A percentile compares a stretch with the other conserved stretches of the same genome.
Conservation (phyloP, 352 stramenopile species). For the Globisporangium abappressorium region DNA sequence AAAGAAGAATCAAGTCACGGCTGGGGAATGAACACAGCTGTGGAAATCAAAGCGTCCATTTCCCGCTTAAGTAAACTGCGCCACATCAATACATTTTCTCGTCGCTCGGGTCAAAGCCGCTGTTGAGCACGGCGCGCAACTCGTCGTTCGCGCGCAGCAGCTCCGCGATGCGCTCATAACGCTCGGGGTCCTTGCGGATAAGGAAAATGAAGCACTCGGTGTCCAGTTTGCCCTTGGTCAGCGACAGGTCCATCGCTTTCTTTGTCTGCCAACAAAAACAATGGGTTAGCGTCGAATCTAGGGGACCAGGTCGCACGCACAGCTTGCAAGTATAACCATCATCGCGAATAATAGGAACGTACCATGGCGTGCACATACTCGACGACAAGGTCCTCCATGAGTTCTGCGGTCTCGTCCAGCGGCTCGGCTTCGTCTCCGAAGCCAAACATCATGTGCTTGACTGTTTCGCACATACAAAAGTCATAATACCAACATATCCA, state of each 20-base stretch:
- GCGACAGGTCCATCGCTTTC: slow-evolving; percentile 77
- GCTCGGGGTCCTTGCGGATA: slow-evolving; percentile 84
- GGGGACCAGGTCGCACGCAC: not conserved
- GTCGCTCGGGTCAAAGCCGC: slow-evolving; percentile 84
- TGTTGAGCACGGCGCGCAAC: slow-evolving; percentile 83
- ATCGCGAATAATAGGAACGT: slow-evolving; percentile 7
- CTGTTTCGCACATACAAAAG: slow-evolving; percentile 21
- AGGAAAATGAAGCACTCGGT: slow-evolving; percentile 88
- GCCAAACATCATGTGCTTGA: slow-evolving; percentile 90
- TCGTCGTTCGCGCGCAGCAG: slow-evolving; percentile 83
- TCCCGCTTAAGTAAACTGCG: slow-evolving; percentile 8
- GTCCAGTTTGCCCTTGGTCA: slow-evolving; percentile 84
- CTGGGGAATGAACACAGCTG: not conserved
- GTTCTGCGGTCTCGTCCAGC: slow-evolving; percentile 64
- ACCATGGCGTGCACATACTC: slow-evolving; percentile 86
- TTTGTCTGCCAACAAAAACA: slow-evolving; percentile 56
- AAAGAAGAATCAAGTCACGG: slow-evolving; percentile 7
- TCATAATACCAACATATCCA: not conserved
- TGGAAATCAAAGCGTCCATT: not conserved
- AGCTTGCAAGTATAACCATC: not conserved
- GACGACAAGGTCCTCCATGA: slow-evolving; percentile 86
- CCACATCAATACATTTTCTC: slow-evolving; percentile 76
- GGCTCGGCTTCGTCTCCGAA: slow-evolving; percentile 78
- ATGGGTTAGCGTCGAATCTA: not conserved
- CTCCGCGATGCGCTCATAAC: slow-evolving; percentile 79